Percentiles rank a stretch among this genome's conserved stretches.
phyloP scores from a whole-genome alignment of 2,329 filamentous ascomycete species.

The Dactylonectria estremocensis region DNA sequence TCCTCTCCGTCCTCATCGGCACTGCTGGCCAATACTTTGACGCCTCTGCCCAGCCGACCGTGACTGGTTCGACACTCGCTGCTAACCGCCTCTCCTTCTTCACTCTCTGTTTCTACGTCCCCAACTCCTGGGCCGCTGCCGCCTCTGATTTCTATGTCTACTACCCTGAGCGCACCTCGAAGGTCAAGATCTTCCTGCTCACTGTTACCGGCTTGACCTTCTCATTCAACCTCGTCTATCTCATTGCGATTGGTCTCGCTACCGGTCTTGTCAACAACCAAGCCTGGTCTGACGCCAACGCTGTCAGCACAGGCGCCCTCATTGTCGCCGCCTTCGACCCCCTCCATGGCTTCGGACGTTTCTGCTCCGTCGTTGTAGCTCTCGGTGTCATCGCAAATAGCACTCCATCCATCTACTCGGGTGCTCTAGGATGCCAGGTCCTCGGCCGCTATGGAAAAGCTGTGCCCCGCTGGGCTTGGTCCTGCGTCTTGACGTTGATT shows the following conservation, averaged over 20 bases:
- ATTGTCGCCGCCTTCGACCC: conserved; percentile 69
- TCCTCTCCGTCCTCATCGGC: conserved; percentile 81
- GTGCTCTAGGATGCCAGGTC: conserved; percentile 73
- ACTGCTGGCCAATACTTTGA: conserved; percentile 72
- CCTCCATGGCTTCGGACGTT: conserved; percentile 69
- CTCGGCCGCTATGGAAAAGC: conserved; percentile 67
- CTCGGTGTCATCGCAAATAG: conserved; percentile 71
- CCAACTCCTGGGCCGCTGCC: conserved; percentile 75
- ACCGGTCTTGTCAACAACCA: conserved; percentile 65
- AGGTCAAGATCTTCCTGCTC: conserved; percentile 76
- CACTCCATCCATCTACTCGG: conserved; percentile 69
- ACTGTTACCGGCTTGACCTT: conserved; percentile 77
- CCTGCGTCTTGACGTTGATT: conserved; percentile 67
- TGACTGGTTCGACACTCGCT: conserved; percentile 75
- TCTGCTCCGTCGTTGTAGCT: conserved; percentile 69
- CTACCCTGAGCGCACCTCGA: conserved; percentile 74
- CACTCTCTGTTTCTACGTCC: conserved; percentile 73
- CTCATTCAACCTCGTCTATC: conserved; percentile 78
- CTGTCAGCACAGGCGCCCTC: conserved; percentile 68
- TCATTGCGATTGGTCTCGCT: conserved; percentile 68
- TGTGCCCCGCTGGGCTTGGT: conserved; percentile 69
- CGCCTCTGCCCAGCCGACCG: conserved; percentile 75
- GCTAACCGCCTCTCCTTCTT: conserved; percentile 75
- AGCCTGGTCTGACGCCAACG: conserved; percentile 67
- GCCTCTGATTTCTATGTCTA: conserved; percentile 88